Conservation (phyloP, 1,284 basidiomycete species). For the Vanrija pseudolonga region DNA sequence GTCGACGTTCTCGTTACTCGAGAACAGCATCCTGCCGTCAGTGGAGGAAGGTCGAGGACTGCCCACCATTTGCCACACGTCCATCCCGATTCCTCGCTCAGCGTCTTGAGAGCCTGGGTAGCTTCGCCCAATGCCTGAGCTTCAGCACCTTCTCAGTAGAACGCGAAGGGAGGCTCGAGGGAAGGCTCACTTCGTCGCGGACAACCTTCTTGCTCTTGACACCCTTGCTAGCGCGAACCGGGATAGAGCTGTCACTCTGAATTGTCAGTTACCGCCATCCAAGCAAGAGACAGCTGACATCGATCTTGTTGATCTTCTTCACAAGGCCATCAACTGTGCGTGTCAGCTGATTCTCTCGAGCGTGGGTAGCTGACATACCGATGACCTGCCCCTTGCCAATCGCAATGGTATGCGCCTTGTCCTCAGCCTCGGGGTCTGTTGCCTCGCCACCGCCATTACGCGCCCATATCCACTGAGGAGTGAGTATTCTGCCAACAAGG, state of each 20-base stretch:
- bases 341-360: slow-evolving; percentile 1
- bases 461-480: slow-evolving; percentile 29
- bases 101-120: slow-evolving; percentile 18
- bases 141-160: too few species aligned
- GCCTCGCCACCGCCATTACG: background rate
- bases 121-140: slow-evolving; percentile 20
- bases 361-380: slow-evolving; percentile 16
- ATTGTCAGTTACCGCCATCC: background rate
- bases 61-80: slow-evolving; percentile 37
- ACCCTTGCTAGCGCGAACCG: slow-evolving; percentile 32
- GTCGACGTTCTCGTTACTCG: slow-evolving; percentile 23
- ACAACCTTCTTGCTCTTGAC: slow-evolving; percentile 27
- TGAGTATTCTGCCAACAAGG: background rate
- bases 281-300: slow-evolving; percentile 5
- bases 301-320: slow-evolving; percentile 18
- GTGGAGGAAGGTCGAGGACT: background rate
- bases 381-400: slow-evolving; percentile 13
- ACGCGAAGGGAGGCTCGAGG: too few species aligned
- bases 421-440: slow-evolving; percentile 18
- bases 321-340: slow-evolving; percentile 19
- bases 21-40: slow-evolving; percentile 25
- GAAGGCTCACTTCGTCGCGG: slow-evolving; percentile 23
- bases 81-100: slow-evolving; percentile 18
- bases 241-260: slow-evolving; percentile 23
- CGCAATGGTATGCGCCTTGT: slow-evolving; percentile 2